Evolutionary conservation across 2,329 filamentous ascomycete genomes (phyloP).

Genomic region (Xylariaceae sp.): DNA sequence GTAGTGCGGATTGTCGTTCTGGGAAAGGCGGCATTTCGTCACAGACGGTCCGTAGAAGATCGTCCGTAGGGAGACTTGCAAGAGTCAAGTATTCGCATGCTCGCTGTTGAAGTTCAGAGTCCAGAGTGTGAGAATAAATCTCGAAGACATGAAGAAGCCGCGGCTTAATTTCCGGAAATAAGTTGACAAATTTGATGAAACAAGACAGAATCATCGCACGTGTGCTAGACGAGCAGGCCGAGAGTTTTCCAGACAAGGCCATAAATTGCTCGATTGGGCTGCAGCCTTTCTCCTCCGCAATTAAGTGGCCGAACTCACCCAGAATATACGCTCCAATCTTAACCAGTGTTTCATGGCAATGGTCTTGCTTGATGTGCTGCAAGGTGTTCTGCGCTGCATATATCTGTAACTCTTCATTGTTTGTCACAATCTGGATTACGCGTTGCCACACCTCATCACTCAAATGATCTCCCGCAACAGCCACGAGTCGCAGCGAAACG

Average conservation of each 20-base stretch:
- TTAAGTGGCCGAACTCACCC: conserved; percentile 93
- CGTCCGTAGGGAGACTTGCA: conserved; percentile 80
- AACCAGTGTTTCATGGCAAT: conserved; percentile 93
- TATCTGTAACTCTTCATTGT: conserved; percentile 96
- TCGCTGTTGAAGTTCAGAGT: conserved; percentile 92
- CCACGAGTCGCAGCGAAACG: conserved; percentile 88
- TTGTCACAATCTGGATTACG: conserved; percentile 97
- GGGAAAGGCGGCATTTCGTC: conserved; percentile 99
- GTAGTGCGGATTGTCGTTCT: conserved; percentile 82
- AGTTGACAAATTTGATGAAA: conserved; percentile 96
- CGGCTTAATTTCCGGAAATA: conserved; percentile 97
- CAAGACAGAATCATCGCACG: conserved; percentile 91
- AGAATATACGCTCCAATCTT: conserved; percentile 97
- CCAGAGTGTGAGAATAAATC: conserved; percentile 87
- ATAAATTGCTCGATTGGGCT: conserved; percentile 97
- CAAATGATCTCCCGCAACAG: conserved; percentile 96
- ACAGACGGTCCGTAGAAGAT: conserved; percentile 86
- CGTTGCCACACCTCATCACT: conserved; percentile 99
- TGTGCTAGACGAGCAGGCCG: conserved; percentile 81
- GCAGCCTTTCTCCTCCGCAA: conserved; percentile 86
- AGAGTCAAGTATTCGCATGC: conserved; percentile 92
- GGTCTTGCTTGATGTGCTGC: conserved; percentile 85
- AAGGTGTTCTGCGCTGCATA: conserved; percentile 93
- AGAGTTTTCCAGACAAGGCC: conserved; percentile 84
- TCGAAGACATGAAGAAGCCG: conserved; percentile 88